Percentiles rank a stretch among this genome's conserved stretches.
Evolutionary conservation across 2,329 filamentous ascomycete genomes (phyloP).

Genomic region (Xylariaceae sp.): DNA sequence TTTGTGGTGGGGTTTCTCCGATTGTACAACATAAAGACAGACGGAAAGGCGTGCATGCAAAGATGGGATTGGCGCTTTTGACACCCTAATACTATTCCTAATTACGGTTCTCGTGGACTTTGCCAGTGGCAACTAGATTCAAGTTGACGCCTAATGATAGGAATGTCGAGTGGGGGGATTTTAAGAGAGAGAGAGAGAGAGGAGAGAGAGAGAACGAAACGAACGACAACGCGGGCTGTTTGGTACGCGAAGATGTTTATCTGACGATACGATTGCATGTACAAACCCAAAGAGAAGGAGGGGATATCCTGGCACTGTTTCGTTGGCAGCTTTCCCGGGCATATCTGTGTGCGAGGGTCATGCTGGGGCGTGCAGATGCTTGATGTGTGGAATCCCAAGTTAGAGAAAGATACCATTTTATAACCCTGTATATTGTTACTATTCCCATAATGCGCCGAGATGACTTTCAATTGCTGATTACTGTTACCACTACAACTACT

Average conservation of each 20-base stretch:
- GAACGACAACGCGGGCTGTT: conserved; percentile 6
- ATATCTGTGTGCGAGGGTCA: conserved; percentile 5
- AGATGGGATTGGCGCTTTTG: conserved; percentile 13
- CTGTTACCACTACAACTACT: too few species aligned
- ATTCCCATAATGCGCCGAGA: too few species aligned
- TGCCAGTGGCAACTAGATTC: neutral
- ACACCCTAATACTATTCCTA: conserved; percentile 24
- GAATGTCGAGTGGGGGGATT: neutral
- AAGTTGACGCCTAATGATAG: conserved; percentile 9
- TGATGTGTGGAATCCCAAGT: too few species aligned
- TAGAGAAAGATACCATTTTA: too few species aligned
- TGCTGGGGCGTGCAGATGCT: neutral
- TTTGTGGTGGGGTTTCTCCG: conserved; percentile 2
- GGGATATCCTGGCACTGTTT: neutral
- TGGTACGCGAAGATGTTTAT: conserved; percentile 12
- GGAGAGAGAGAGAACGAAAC: neutral
- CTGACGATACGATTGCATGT: conserved; percentile 21
- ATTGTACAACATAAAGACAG: conserved; percentile 9
- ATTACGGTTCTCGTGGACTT: conserved; percentile 25
- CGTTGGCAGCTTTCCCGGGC: conserved; percentile 9
- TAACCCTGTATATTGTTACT: too few species aligned
- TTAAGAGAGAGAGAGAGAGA: neutral
- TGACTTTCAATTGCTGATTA: too few species aligned
- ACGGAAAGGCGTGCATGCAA: neutral
- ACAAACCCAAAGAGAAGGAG: conserved; percentile 8